Evolutionary conservation across 306 rosid genomes (phyloP), one percentile per base, ranked within the genome.

Genomic region (Crotalaria pallida): DNA sequence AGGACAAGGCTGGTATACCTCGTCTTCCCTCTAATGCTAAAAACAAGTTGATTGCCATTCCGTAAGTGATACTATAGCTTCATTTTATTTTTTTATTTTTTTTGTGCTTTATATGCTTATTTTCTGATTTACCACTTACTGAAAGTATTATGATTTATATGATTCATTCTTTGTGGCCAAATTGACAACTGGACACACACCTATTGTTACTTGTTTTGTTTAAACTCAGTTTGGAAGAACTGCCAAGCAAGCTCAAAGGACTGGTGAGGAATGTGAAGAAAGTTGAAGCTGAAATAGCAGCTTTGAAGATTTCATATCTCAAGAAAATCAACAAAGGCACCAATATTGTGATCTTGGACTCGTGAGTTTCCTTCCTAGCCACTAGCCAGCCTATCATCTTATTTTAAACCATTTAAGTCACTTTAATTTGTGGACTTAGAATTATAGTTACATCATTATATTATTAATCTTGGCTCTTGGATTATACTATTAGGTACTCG

Each of bases 241-340:
- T 91, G 61, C 96, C 90, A 0, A 89, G 81, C 89, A 95, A 89
- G 88, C 67, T 91, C 47, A 80, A 23, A 75, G 92, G 99, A 44
- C 78, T 80, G 29, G 96, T 95, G 16, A 90, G 82, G 81, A 88
- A 88, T 74, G 85, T 26, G 36, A 91, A 91, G 91, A 91, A 85
- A 79, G 83, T 89, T 57, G 97, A 95, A 86, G 96, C 96, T 26
- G 99, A 91, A 77, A 80, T 95, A 65, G 89, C 87, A 4, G 99
- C 96, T 15, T 41, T 91, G 71, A 91, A 95, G 82, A 89, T 89
- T 65, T 82, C 97, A 33, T 91, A 72, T 60, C 91, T 94, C 68
- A 94, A 94, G 86, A 87, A 70, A 84, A 80, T 91, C 40, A 91
- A 83, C 88, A 87, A 80, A 82, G 91, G 97, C 85, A 53, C 84